These are phyloP conservation scores for Trichoderma orchidacearum DNA, from an alignment of 495 filamentous ascomycete species.

Conservation along the genomic window DNA sequence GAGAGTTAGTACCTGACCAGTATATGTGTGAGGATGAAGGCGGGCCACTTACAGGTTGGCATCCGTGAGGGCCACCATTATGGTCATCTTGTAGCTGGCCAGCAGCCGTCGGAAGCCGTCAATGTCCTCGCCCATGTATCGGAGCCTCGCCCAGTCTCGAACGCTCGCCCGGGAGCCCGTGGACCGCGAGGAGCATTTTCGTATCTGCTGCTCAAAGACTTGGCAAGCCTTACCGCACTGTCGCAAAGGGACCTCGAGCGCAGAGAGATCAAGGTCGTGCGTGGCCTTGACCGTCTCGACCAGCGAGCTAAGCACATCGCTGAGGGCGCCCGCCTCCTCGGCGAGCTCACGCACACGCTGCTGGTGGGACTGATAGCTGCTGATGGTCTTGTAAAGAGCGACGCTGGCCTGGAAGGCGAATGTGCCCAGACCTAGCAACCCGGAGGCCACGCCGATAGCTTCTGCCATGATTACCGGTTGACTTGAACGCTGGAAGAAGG, in stretches of 20 bases:
- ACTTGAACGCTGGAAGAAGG: neutral
- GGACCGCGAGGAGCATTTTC: neutral
- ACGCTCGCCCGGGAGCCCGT: neutral
- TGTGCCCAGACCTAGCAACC: neutral
- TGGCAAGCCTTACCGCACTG: neutral
- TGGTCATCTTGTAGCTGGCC: neutral
- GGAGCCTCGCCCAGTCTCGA: neutral
- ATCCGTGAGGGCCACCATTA: neutral
- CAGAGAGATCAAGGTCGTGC: neutral
- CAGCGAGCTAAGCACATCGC: constrained; percentile 21
- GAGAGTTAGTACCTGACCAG: neutral
- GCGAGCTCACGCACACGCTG: constrained; percentile 25
- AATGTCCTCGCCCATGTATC: neutral
- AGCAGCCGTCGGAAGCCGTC: neutral
- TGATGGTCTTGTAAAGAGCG: constrained; percentile 21
- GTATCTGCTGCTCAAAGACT: neutral
- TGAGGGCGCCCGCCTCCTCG: constrained; percentile 25
- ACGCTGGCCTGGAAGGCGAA: constrained; percentile 30
- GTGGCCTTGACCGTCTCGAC: constrained; percentile 8
- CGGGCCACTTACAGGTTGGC: neutral
- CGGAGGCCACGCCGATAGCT: neutral
- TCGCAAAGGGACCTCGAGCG: neutral
- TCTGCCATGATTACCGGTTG: neutral
- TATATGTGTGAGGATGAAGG: neutral
- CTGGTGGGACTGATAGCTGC: constrained; percentile 25